Conservation (phyloP, 2,329 filamentous ascomycete genomes). For the Camillea tinctor region DNA sequence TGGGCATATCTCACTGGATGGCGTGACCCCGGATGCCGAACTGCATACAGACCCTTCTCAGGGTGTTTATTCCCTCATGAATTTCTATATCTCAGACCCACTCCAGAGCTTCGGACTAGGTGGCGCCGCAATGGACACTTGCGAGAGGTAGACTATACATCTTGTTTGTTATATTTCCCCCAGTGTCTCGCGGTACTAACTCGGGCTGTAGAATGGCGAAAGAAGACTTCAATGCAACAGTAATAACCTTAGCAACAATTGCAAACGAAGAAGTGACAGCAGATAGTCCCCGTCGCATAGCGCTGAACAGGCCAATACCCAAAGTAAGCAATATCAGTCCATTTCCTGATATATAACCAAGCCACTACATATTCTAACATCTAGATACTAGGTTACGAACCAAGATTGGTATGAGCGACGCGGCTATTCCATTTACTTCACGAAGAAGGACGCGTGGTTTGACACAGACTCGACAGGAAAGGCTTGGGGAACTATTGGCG, state of each 20-base stretch:
- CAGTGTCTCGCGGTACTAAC: background rate
- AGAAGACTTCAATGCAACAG: conserved; percentile 21
- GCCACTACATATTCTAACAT: conserved; percentile 5
- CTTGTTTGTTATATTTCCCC: background rate
- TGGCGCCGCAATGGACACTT: conserved; percentile 16
- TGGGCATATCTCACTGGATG: conserved; percentile 33
- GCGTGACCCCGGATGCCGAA: conserved; percentile 12
- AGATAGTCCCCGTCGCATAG: conserved; percentile 23
- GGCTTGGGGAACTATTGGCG: conserved; percentile 11
- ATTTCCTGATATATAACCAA: background rate
- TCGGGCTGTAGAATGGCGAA: conserved; percentile 19
- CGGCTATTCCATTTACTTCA: conserved; percentile 22
- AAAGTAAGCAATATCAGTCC: conserved; percentile 8
- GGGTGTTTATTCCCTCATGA: conserved; percentile 23
- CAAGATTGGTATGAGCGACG: conserved; percentile 27
- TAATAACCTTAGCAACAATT: conserved; percentile 25
- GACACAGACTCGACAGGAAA: conserved; percentile 23
- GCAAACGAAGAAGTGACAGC: conserved; percentile 15
- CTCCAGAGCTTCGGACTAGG: conserved; percentile 25
- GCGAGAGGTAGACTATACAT: conserved; percentile 17
- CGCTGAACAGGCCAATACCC: conserved; percentile 13
- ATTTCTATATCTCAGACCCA: conserved; percentile 25
- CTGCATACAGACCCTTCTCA: conserved; percentile 15
- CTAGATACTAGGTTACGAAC: conserved; percentile 15
- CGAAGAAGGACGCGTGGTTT: conserved; percentile 15